A percentile compares a stretch with the other conserved stretches of the same genome.
Evolutionary conservation across 306 rosid genomes (phyloP).

Genomic region (Fragaria ananassa): DNA sequence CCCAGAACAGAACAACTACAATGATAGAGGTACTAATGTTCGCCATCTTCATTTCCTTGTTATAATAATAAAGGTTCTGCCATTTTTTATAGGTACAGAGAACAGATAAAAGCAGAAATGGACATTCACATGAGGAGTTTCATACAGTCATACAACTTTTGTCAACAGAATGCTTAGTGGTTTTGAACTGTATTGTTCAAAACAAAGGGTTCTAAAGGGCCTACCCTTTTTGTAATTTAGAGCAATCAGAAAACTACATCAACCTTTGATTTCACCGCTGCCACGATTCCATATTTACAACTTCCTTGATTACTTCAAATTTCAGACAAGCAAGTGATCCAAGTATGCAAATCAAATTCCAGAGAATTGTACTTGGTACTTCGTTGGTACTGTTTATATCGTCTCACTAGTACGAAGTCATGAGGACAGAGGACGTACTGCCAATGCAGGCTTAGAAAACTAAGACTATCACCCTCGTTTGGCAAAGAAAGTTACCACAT

Average conservation of each 20-base stretch:
- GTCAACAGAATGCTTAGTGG: slow-evolving; percentile 16
- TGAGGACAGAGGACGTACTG: slow-evolving; percentile 3
- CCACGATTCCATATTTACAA: slow-evolving; percentile 19
- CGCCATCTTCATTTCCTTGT: slow-evolving; percentile 31
- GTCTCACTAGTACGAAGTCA: background rate
- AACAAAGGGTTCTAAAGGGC: slow-evolving; percentile 26
- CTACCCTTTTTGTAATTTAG: slow-evolving; percentile 1
- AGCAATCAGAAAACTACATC: background rate
- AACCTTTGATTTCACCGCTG: slow-evolving; percentile 15
- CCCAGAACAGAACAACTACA: slow-evolving; percentile 24
- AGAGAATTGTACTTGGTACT: background rate
- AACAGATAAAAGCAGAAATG: slow-evolving; percentile 26
- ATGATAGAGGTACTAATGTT: slow-evolving; percentile 10
- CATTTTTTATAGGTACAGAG: slow-evolving; percentile 19
- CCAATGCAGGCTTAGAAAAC: slow-evolving; percentile 8
- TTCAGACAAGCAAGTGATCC: slow-evolving; percentile 14
- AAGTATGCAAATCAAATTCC: slow-evolving; percentile 21
- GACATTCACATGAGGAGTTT: slow-evolving; percentile 22
- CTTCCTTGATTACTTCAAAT: slow-evolving; percentile 17
- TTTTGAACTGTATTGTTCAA: slow-evolving; percentile 22
- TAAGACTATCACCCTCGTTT: background rate
- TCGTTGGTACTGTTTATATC: background rate
- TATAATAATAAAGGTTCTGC: background rate
- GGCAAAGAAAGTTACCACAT: background rate
- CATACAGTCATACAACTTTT: background rate